Conservation (phyloP, 441 rosid species). For the Populus trichocarpa region DNA sequence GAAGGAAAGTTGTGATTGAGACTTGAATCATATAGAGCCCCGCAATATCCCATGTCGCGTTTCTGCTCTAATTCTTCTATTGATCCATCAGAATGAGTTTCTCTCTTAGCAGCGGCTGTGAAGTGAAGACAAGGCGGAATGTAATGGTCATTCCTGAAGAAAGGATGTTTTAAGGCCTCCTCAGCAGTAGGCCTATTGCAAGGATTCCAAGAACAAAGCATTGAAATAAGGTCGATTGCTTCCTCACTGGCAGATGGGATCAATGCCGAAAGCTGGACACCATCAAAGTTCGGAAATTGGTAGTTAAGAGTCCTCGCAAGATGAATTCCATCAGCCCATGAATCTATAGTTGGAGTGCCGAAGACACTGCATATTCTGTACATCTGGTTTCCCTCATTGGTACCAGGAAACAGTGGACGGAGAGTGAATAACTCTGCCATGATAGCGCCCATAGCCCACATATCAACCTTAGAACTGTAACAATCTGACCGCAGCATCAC, state of each 20-base stretch:
- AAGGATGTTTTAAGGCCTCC: conserved; percentile 91
- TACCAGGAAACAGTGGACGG: conserved; percentile 95
- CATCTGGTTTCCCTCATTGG: conserved; percentile 89
- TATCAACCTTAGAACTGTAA: conserved; percentile 84
- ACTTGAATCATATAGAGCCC: no score
- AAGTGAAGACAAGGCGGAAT: no score
- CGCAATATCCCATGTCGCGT: no score
- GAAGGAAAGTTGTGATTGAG: no score
- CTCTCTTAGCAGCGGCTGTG: no score
- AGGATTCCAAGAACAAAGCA: conserved; percentile 95
- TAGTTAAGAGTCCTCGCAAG: conserved; percentile 77
- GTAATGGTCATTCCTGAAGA: conserved; percentile 29
- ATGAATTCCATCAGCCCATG: conserved; percentile 81
- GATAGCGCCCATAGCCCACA: conserved; percentile 99
- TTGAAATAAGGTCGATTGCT: conserved; percentile 59
- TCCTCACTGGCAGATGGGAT: conserved; percentile 74
- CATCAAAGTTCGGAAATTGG: conserved; percentile 75
- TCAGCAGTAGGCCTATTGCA: conserved; percentile 76
- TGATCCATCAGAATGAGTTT: no score
- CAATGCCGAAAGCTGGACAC: conserved; percentile 53
- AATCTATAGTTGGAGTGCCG: conserved; percentile 72
- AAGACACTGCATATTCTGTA: conserved; percentile 83
- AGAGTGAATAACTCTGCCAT: conserved; percentile 81
- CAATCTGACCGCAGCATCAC: conserved; percentile 77
- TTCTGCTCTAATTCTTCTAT: no score